Evolutionary conservation across 805 yeast species (phyloP).

Genomic region (Lipomyces orientalis): DNA sequence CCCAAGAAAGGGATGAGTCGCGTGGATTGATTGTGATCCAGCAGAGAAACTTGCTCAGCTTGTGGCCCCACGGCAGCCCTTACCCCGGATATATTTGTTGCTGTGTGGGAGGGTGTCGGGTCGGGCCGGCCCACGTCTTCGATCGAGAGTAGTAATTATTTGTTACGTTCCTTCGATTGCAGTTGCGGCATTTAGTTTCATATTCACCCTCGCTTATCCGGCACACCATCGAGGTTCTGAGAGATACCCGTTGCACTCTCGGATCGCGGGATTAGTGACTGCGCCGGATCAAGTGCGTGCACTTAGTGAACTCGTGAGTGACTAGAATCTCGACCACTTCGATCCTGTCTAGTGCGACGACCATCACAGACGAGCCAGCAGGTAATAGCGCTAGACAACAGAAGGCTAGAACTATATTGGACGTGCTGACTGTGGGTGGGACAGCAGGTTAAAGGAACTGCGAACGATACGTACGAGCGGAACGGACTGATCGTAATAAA

Average conservation of each 20-base stretch:
- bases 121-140: neutral
- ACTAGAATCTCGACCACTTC: neutral
- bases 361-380: too few species aligned
- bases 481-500: neutral
- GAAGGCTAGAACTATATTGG: too few species aligned
- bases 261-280: neutral
- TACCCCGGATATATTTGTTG: conserved; percentile 2
- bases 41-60: neutral
- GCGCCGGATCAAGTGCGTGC: neutral
- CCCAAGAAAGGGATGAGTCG: neutral
- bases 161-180: neutral
- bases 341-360: neutral
- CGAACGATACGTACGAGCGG: neutral
- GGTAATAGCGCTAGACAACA: too few species aligned
- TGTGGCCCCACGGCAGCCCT: neutral
- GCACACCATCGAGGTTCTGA: too few species aligned
- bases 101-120: too few species aligned
- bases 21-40: neutral
- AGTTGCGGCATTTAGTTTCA: neutral
- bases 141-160: neutral
- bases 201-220: neutral
- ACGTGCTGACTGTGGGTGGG: too few species aligned
- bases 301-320: neutral
- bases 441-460: neutral
- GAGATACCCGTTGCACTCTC: neutral